Evolutionary conservation across 2,329 filamentous ascomycete genomes (phyloP).

Genomic region (Phyllosticta paracitricarpa): DNA sequence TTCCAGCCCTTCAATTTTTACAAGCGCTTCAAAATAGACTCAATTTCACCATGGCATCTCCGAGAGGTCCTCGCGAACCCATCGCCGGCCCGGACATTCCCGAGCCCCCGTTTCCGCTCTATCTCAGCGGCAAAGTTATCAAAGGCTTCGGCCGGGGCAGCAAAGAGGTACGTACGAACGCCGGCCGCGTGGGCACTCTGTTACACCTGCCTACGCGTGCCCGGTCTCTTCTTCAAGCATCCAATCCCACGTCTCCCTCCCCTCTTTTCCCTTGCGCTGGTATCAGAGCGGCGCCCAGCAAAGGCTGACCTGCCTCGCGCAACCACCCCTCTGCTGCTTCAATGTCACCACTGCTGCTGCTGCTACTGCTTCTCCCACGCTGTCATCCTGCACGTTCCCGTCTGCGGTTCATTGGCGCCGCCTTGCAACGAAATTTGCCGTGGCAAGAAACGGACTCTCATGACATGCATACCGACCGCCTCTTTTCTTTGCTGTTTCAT

Average conservation of each 20-base stretch:
- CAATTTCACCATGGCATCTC: constrained; percentile 11
- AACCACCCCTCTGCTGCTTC: neutral
- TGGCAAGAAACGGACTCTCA: neutral
- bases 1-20: neutral
- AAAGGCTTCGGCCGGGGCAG: constrained; percentile 89
- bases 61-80: constrained; percentile 49
- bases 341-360: neutral
- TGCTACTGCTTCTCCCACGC: neutral
- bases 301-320: neutral
- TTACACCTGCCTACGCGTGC: neutral
- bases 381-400: neutral
- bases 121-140: constrained; percentile 77
- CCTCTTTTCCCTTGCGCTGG: neutral
- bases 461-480: neutral
- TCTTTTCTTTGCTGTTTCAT: neutral
- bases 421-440: neutral
- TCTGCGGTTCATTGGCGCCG: neutral
- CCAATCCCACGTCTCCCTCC: neutral
- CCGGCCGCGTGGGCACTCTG: neutral
- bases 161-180: constrained; percentile 57
- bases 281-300: neutral
- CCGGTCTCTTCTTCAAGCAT: neutral
- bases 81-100: constrained; percentile 73
- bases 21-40: neutral
- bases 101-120: constrained; percentile 67